Evolutionary conservation across 2,329 filamentous ascomycete genomes (phyloP), one percentile per base, ranked within the genome.

Genomic region (Claviceps quebecensis): DNA sequence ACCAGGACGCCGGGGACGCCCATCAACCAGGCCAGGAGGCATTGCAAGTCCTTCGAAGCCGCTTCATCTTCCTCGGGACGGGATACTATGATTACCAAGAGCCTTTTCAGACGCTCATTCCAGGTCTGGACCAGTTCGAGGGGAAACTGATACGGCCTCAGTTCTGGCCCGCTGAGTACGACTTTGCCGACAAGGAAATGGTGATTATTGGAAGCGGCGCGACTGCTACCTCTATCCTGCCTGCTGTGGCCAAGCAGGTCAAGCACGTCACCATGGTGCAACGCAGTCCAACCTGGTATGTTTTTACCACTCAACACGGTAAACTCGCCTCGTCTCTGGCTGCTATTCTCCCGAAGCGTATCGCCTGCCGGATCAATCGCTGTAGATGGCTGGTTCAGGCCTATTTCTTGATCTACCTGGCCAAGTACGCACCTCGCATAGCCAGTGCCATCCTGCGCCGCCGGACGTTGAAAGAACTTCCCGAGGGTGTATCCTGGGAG

Each of bases 91-190:
- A 84, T 63, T 86, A 86, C 60, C 63, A 80, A 7, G 65, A 73
- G n/a, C 78, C 81, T 0, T 66, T 85, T 19, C 59, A 75, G 48
- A 65, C 76, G 0, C 59, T 65, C 0, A 85, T 71, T 5, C 67
- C 67, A 38, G 69, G 69, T 5, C 60, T 71, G n/a, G 56, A 63
- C 0, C 58, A 56, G n/a, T 71, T 71, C 39, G 17, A 60, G 9
- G 71, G 69, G 45, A 59, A 53, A 40, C 67, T 80, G 14, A 69
- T 86, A 1, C 84, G 87, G 55, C 84, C 85, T 1, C 84, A 88
- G 58, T 87, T 86, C 67, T 87, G 84, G 83, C 83, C 83, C 0
- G 69, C 81, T 52, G 71, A 83, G 51, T 69, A 83, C 43, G 78
- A 86, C 60, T 85, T 84, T 64, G 66, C 69, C 13, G 67, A 72